Conservation (phyloP, 345 rosid genomes). For the Turritis glabra region DNA sequence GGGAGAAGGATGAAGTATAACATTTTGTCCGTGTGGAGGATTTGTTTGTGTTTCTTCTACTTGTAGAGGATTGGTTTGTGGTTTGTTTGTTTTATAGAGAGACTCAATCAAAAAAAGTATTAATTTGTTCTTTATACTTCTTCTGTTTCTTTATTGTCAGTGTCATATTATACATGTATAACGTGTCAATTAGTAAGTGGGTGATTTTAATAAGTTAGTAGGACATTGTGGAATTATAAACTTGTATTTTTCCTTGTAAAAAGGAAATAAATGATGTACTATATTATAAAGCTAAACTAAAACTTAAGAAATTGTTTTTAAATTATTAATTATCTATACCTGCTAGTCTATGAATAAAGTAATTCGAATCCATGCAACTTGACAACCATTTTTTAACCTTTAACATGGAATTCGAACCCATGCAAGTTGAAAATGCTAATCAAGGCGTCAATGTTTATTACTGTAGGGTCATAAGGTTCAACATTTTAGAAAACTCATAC, state of each 20-base stretch:
- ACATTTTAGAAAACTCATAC: too few relatives aligned
- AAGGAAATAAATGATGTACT: not conserved
- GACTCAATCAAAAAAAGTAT: not conserved
- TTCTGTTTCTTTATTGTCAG: not conserved
- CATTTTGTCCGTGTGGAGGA: not conserved
- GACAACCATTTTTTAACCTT: not conserved
- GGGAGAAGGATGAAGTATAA: conserved; percentile 14
- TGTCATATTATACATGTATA: not conserved
- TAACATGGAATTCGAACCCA: not conserved
- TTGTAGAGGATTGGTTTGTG: not conserved
- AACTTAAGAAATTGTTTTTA: too few relatives aligned
- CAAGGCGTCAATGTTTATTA: too few relatives aligned
- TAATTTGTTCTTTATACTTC: not conserved
- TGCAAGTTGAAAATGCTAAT: too few relatives aligned
- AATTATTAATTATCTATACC: too few relatives aligned
- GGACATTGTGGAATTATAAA: too few relatives aligned
- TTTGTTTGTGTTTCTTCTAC: not conserved
- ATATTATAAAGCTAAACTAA: too few relatives aligned
- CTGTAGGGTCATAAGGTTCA: too few relatives aligned
- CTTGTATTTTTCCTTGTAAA: not conserved
- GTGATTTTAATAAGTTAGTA: too few relatives aligned
- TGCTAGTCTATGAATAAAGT: not conserved
- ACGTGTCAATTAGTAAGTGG: not conserved
- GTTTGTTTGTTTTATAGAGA: not conserved
- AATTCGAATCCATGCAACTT: not conserved